Evolutionary conservation across 2,329 filamentous ascomycete species (phyloP).

Genomic region (Pseudogymnoascus pannorum): DNA sequence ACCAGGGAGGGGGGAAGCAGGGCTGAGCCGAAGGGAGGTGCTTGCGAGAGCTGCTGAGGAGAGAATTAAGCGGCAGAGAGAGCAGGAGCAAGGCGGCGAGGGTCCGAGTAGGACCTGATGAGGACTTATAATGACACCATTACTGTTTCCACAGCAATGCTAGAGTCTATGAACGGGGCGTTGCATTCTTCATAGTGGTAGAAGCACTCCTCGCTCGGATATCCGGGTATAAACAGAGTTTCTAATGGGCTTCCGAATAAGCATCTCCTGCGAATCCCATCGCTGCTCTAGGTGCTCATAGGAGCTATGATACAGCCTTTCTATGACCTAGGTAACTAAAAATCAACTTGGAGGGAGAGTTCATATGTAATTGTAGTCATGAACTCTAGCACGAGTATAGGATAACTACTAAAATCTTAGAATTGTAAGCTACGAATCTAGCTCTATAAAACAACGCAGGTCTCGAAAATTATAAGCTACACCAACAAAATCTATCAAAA

Average conservation of each 20-base stretch:
- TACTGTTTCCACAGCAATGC: background rate
- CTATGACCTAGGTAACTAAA: background rate
- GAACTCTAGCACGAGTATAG: background rate
- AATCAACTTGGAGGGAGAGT: too few relatives aligned
- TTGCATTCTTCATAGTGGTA: too few relatives aligned
- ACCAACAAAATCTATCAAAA: background rate
- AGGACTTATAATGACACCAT: background rate
- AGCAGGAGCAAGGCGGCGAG: constrained; percentile 17
- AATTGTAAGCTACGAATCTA: background rate
- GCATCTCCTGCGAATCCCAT: background rate
- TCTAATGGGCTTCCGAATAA: too few relatives aligned
- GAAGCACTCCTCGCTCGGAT: too few relatives aligned
- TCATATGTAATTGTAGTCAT: too few relatives aligned
- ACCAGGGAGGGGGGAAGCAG: constrained; percentile 48
- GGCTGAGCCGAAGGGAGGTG: constrained; percentile 64
- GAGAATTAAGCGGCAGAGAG: constrained; percentile 25
- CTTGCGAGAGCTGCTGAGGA: constrained; percentile 69
- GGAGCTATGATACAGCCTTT: background rate
- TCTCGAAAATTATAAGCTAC: background rate
- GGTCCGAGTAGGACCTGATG: background rate
- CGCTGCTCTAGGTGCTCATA: background rate
- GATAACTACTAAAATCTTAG: background rate
- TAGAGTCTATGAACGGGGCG: too few relatives aligned
- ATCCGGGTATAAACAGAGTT: too few relatives aligned
- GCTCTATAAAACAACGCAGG: background rate